These are phyloP conservation scores for Phytophthora foliorum DNA, from an alignment of 352 stramenopile genomes.

Conservation along the genomic window DNA sequence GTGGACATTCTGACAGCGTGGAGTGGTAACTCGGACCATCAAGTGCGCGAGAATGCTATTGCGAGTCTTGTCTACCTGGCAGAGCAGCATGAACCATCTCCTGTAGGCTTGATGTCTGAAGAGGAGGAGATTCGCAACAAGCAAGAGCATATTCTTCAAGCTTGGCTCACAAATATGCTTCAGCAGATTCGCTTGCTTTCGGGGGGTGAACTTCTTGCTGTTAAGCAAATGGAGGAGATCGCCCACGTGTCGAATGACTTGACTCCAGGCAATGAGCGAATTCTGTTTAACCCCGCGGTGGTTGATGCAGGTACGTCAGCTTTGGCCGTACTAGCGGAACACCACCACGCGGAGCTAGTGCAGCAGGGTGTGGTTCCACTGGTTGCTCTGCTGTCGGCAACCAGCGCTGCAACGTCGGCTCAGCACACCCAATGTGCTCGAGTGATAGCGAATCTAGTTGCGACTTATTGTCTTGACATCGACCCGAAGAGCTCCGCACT, in stretches of 20 bases:
- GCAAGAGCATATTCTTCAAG: slow-evolving; percentile 77
- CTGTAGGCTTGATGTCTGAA: background rate
- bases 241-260: slow-evolving; percentile 77
- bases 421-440: slow-evolving; percentile 71
- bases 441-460: slow-evolving; percentile 82
- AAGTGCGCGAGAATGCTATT: slow-evolving; percentile 74
- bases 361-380: slow-evolving; percentile 71
- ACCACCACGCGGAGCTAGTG: slow-evolving; percentile 73
- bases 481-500: slow-evolving; percentile 40
- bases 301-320: slow-evolving; percentile 76
- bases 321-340: slow-evolving; percentile 73
- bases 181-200: slow-evolving; percentile 72
- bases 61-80: slow-evolving; percentile 73
- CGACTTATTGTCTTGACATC: slow-evolving; percentile 58
- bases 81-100: slow-evolving; percentile 37
- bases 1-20: slow-evolving; percentile 84
- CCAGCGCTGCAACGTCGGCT: slow-evolving; percentile 34
- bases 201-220: slow-evolving; percentile 72
- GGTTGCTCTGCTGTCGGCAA: slow-evolving; percentile 62
- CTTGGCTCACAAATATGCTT: slow-evolving; percentile 82
- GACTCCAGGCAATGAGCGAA: slow-evolving; percentile 78
- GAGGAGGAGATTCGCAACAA: slow-evolving; percentile 40
- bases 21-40: slow-evolving; percentile 60
- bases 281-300: slow-evolving; percentile 75
- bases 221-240: slow-evolving; percentile 84